Evolutionary conservation across 176 grass and related monocot genomes (phyloP), one percentile per base, ranked within the genome.

Genomic region (Eleusine coracana): DNA sequence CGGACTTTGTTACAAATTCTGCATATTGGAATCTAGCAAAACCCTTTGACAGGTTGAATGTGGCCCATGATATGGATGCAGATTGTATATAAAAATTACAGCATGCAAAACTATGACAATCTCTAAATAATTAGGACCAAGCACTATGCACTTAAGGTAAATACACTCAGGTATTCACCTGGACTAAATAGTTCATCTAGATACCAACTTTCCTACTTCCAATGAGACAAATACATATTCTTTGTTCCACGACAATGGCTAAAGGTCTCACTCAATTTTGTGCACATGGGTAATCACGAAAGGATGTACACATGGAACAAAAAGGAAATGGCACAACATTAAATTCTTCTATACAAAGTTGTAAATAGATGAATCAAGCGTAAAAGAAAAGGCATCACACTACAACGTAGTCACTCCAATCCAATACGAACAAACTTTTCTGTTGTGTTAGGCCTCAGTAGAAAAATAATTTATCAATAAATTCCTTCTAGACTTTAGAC

Each of bases 11-110:
- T 20, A 82, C 2, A 63, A 61, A 48, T 29, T 73, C 3, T 50
- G 48, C 21, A 59, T 72, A 66, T 18, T 86, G 15, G 48, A 76
- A 71, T 68, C 20, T 82, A 76, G 64, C 36, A 81, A 62, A 74
- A 37, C 9, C 23, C 10, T n/a, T 81, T 58, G 59, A 54, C 15
- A 16, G 10, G 48, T 44, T 49, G 21, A 20, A 71, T 41, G 29
- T 41, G 48, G 58, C 9, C 41, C 70, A 70, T 61, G 55, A 44
- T 66, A 52, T 51, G 28, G 27, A 75, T 25, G 61, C 28, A 79
- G 31, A 49, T 56, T 69, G 11, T 10, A 70, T 10, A 29, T 6
- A 17, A 18, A 23, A 13, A 13, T 14, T 79, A 42, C 51, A 14
- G 61, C 69, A 34, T 48, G 12, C 31, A 31, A 54, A 15, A 54